Conservation (phyloP, 108 stramenopile species). For the Hondaea fermentalgiana region DNA sequence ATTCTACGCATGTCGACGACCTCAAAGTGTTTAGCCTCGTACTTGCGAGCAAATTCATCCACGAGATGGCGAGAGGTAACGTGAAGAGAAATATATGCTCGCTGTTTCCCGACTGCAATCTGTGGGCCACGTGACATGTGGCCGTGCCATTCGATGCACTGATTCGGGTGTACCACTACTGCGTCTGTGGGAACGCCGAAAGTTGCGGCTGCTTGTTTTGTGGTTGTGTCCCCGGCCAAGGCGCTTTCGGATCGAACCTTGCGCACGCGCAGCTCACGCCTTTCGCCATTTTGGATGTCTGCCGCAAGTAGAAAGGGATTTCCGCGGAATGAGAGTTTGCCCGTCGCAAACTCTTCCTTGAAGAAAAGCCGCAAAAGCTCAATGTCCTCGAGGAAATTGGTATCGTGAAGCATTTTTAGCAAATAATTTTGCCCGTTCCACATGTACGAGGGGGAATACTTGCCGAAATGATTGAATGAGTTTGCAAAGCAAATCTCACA, state of each 20-base stretch:
- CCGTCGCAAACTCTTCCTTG: neutral
- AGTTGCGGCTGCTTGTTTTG: neutral
- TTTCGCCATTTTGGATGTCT: neutral
- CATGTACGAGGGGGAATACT: neutral
- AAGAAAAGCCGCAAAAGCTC: neutral
- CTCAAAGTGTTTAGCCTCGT: neutral
- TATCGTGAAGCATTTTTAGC: neutral
- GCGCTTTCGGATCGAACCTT: neutral
- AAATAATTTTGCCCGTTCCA: conserved; percentile 12
- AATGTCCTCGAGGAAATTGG: neutral
- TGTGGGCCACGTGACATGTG: neutral
- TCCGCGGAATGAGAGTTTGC: neutral
- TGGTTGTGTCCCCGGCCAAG: neutral
- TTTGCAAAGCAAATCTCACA: neutral
- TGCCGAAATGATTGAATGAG: neutral
- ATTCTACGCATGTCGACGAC: neutral
- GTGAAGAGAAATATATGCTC: neutral
- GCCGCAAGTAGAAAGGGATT: neutral
- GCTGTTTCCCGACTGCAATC: neutral
- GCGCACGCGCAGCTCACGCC: neutral
- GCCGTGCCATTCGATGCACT: neutral
- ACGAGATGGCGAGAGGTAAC: neutral
- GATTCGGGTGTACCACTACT: neutral
- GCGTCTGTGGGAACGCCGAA: neutral
- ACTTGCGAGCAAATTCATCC: neutral